Percentiles rank a stretch among this genome's conserved stretches.
phyloP scores from a whole-genome alignment of 2,329 filamentous ascomycete species.

The Kalmusia sp. region DNA sequence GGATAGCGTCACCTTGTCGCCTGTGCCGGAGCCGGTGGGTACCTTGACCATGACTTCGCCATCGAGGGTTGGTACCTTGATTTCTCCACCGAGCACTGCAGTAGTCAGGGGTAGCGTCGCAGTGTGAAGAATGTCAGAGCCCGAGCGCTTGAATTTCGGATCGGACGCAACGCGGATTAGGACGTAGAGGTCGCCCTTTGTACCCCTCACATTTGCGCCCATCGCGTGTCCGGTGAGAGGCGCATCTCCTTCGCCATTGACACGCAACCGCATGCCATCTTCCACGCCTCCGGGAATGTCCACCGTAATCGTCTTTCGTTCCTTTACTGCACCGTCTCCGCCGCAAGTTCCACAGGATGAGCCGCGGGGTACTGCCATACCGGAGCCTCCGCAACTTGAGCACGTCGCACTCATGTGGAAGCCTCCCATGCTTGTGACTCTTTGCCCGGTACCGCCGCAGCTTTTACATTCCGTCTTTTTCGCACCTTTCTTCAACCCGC shows the following conservation, averaged over 20 bases:
- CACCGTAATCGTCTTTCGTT: constrained; percentile 82
- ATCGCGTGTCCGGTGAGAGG: constrained; percentile 76
- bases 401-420: constrained; percentile 98
- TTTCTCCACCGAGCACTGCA: constrained; percentile 88
- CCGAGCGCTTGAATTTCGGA: constrained; percentile 84
- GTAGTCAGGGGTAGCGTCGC: constrained; percentile 91
- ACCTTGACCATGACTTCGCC: constrained; percentile 91
- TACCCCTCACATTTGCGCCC: constrained; percentile 67
- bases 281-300: constrained; percentile 96
- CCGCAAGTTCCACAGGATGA: constrained; percentile 81
- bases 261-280: constrained; percentile 89
- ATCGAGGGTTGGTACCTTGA: constrained; percentile 87
- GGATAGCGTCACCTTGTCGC: constrained; percentile 85
- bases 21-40: constrained; percentile 87
- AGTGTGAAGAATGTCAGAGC: constrained; percentile 91
- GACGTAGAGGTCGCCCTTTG: constrained; percentile 88
- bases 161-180: constrained; percentile 89
- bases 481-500: constrained; percentile 81
- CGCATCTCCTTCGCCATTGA: constrained; percentile 87
- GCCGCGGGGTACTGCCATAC: constrained; percentile 76
- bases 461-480: constrained; percentile 75
- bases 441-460: constrained; percentile 85
- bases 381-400: constrained; percentile 78
- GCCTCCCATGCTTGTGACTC: constrained; percentile 88
- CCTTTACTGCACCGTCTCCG: constrained; percentile 83